Evolutionary conservation across 345 rosid genomes (phyloP).

Genomic region (Jatropha curcas): DNA sequence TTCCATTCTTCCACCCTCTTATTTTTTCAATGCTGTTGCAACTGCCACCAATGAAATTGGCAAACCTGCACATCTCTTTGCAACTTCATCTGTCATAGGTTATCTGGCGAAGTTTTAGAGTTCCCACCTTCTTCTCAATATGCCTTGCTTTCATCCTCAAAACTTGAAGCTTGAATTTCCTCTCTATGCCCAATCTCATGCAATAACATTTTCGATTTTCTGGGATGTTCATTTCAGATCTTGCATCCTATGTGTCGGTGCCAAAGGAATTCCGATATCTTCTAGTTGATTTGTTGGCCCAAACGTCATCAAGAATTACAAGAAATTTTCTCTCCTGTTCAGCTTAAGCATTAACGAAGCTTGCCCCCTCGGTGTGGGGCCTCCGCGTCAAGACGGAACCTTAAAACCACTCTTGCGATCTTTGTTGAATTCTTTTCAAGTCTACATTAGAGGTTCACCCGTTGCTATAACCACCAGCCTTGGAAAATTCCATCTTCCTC

Average conservation of each 20-base stretch:
- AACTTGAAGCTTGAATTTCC: background rate
- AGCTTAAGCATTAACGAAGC: background rate
- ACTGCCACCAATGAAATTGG: background rate
- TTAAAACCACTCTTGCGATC: slow-evolving; percentile 14
- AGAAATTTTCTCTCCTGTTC: slow-evolving; percentile 4
- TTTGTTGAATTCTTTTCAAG: slow-evolving; percentile 4
- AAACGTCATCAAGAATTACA: slow-evolving; percentile 16
- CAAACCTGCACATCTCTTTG: slow-evolving; percentile 8
- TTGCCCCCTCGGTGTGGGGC: background rate
- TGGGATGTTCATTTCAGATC: background rate
- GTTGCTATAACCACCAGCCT: slow-evolving; percentile 4
- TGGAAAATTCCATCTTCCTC: background rate
- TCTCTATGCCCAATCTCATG: background rate
- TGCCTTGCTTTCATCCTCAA: background rate
- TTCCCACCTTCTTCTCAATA: slow-evolving; percentile 7
- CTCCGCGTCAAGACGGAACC: background rate
- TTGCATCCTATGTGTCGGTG: background rate
- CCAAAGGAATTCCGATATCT: background rate
- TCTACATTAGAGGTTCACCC: background rate
- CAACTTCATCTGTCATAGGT: background rate
- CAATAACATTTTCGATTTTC: background rate
- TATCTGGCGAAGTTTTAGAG: background rate
- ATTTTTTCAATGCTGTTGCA: slow-evolving; percentile 5
- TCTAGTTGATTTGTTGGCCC: background rate
- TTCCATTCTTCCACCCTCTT: background rate